Base-by-base conservation (phyloP, 495 filamentous ascomycete genomes). In the Annulohypoxylon nitens region DNA sequence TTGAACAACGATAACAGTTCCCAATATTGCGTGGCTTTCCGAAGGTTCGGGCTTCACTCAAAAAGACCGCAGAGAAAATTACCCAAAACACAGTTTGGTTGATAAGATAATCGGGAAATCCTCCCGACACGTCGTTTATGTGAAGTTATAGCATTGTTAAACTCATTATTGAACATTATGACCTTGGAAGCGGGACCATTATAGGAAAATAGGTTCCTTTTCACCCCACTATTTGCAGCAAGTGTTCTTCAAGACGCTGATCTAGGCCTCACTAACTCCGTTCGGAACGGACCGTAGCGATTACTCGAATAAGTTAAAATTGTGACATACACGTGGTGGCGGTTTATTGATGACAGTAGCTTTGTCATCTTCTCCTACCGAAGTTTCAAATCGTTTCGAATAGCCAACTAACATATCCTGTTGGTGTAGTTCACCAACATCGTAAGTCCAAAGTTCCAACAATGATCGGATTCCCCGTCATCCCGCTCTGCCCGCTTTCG, bases 131-230 rank as follows among this genome's bases (percentile, higher is more conserved):
- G 37, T 12, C 37, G 2, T 39, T 39, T 10, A 9, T 12, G 12
- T 12, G 12, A 20, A 2, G 4, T 16, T 47, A 47, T 47, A 6
- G 16, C 30, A 30, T 30, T 30, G 30, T 30, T 30, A 6, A 30
- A 30, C 5, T 30, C 20, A 23, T 23, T 23, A 23, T 23, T 23
- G 20, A 23, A 23, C 20, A 23, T 23, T 23, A 23, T 23, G 20
- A 23, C 20, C 3, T 30, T 30, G 8, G 3, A 47, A 47, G n/a
- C 4, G n/a, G 4, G 4, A 12, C 16, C 16, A 8, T 6, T 47
- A 47, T 47, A 47, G n/a, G 43, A 9, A 47, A 47, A 47, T 47
- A 47, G n/a, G 43, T 47, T 47, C n/a, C 14, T 7, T 47, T 47
- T 47, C n/a, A 47, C 43, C 16, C 43, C 43, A 20, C 12, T n/a